Conservation (phyloP, 305 asterid genomes). For the Coffea humblotiana region DNA sequence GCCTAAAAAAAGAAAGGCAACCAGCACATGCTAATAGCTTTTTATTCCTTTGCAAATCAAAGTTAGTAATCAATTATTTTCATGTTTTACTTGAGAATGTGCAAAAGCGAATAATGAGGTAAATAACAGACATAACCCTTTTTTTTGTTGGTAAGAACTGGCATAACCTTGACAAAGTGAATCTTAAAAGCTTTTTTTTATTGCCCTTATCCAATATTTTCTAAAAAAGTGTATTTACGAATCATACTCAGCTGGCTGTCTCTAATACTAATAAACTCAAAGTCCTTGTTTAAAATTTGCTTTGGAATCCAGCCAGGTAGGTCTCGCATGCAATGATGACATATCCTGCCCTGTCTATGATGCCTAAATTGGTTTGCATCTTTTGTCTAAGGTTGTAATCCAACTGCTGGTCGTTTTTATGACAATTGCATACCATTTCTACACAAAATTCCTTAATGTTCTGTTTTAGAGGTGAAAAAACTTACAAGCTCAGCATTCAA, state of each 20-base stretch:
- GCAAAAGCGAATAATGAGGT: neutral
- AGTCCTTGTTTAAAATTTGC: neutral
- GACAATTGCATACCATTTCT: too few species aligned
- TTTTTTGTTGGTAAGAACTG: neutral
- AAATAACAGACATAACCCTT: neutral
- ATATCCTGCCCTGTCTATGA: too few species aligned
- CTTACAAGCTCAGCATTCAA: too few species aligned
- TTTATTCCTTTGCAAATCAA: neutral
- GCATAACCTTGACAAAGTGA: neutral
- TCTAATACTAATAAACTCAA: neutral
- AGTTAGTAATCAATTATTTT: too few species aligned
- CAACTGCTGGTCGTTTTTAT: too few species aligned
- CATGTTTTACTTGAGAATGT: neutral
- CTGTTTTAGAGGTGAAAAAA: too few species aligned
- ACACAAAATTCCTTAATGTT: too few species aligned
- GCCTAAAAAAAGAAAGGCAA: neutral
- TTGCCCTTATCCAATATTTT: neutral
- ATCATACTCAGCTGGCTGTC: neutral
- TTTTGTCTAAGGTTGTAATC: too few species aligned
- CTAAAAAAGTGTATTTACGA: neutral
- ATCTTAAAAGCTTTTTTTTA: neutral
- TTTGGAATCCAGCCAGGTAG: neutral
- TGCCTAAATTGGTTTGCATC: too few species aligned
- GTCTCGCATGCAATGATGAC: slow-evolving; percentile 1
- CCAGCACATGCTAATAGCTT: slow-evolving; percentile 4